Evolutionary conservation across 345 rosid species (phyloP), one percentile per base, ranked within the genome.

Genomic region (Pugionium dolabratum): DNA sequence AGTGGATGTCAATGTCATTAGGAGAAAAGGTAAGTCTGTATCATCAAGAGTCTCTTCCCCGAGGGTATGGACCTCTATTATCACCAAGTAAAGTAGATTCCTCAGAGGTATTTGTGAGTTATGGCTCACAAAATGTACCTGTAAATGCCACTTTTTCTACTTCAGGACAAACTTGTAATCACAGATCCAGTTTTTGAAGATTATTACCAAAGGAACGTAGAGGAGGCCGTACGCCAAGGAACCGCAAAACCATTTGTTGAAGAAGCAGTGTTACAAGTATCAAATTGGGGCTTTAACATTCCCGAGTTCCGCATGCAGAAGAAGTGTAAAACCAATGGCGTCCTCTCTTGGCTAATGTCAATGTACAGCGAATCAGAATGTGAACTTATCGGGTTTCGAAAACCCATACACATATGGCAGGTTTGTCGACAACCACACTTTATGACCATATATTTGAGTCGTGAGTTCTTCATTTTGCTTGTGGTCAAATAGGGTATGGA

Each of bases 391-490:
- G 99, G 99, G 56, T 90, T 82, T 76, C 83, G 71, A 25, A 82
- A 81, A 49, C 92, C 99, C 7, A 77, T 90, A 66, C 97, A 94
- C 77, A 75, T 94, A 64, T 90, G 99, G 99, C 99, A 90, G 99
- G 99, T 94, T 61, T 76, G 86, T 39, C 34, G 26, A 41, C 30
- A 53, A 50, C 9, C 49, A 41, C 53, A 34, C n/a, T 9, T 9
- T 9, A 18, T 18, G 18, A 18, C 18, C 18, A 18, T 18, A 18
- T 46, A 60, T 41, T 35, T 45, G 45, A 63, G 49, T 58, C 40
- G 25, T 63, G 18, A 52, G 53, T 44, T 66, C 2, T 28, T 64
- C 9, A 34, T 66, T 43, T 47, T 72, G 53, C 40, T 54, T 54
- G 18, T 61, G 67, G 9, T 33, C 35, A 57, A 83, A 81, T 58